Evolutionary conservation across 2,329 filamentous ascomycete species (phyloP).

Genomic region (Fusarium pseudoanthophilum): DNA sequence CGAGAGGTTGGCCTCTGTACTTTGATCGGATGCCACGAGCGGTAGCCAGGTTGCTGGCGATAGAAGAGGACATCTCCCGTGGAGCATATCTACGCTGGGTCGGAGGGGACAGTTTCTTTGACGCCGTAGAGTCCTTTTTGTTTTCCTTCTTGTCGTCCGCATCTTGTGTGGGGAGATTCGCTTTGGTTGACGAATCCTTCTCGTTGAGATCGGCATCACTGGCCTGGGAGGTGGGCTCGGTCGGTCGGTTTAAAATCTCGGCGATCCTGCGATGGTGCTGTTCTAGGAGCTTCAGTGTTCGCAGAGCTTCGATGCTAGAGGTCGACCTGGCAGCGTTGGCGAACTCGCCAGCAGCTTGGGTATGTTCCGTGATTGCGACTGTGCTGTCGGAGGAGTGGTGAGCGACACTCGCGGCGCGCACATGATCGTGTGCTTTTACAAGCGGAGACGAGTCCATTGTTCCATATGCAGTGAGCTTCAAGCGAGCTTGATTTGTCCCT

Average conservation of each 20-base stretch:
- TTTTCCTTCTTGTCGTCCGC: slow-evolving; percentile 39
- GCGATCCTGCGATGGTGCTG: slow-evolving; percentile 88
- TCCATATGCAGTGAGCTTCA: slow-evolving; percentile 10
- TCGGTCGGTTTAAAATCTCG: slow-evolving; percentile 79
- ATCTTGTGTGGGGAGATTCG: slow-evolving; percentile 21
- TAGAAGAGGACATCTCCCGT: slow-evolving; percentile 81
- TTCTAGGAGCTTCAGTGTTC: slow-evolving; percentile 86
- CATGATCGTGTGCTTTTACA: slow-evolving; percentile 84
- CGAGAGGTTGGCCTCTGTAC: slow-evolving; percentile 73
- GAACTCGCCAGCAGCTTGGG: slow-evolving; percentile 88
- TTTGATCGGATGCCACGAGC: slow-evolving; percentile 80
- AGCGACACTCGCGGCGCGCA: slow-evolving; percentile 82
- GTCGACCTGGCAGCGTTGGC: slow-evolving; percentile 82
- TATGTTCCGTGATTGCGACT: slow-evolving; percentile 87
- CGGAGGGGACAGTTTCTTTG: slow-evolving; percentile 47
- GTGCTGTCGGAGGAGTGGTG: slow-evolving; percentile 79
- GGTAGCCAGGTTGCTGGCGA: slow-evolving; percentile 87
- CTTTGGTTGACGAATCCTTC: slow-evolving; percentile 45
- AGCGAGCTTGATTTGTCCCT: background rate
- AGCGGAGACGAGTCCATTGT: slow-evolving; percentile 54
- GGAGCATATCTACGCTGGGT: slow-evolving; percentile 64
- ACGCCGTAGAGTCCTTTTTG: slow-evolving; percentile 33
- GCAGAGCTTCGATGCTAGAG: slow-evolving; percentile 75
- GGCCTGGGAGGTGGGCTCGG: slow-evolving; percentile 53
- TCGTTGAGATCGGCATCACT: slow-evolving; percentile 44